These are phyloP conservation scores for Fusarium concolor DNA, from an alignment of 2,329 filamentous ascomycete genomes.

Conservation along the genomic window DNA sequence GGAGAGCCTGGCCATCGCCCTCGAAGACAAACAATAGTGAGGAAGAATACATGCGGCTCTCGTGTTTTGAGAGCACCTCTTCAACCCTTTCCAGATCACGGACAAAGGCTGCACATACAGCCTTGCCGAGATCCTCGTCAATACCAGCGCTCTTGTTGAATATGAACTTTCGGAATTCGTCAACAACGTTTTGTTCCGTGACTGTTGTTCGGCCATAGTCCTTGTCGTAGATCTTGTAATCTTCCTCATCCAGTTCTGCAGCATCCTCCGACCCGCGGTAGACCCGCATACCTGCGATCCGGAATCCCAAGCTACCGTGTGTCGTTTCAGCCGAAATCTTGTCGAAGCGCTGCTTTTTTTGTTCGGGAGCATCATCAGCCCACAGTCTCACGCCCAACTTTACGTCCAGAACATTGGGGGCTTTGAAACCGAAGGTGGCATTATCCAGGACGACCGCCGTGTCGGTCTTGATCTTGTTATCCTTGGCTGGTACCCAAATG, in stretches of 20 bases:
- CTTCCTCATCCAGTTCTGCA: conserved; percentile 63
- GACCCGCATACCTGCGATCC: conserved; percentile 74
- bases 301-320: conserved; percentile 69
- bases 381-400: conserved; percentile 90
- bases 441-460: conserved; percentile 88
- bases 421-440: conserved; percentile 80
- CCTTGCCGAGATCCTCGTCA: conserved; percentile 66
- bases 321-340: conserved; percentile 70
- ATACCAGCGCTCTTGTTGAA: conserved; percentile 70
- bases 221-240: conserved; percentile 71
- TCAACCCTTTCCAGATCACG: conserved; percentile 65
- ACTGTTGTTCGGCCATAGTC: conserved; percentile 68
- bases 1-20: conserved; percentile 68
- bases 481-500: conserved; percentile 62
- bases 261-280: conserved; percentile 67
- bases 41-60: conserved; percentile 73
- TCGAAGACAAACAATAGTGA: conserved; percentile 74
- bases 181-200: conserved; percentile 64
- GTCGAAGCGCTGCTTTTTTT: conserved; percentile 71
- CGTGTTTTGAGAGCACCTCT: conserved; percentile 64
- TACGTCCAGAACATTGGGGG: conserved; percentile 91
- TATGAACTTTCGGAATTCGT: conserved; percentile 67
- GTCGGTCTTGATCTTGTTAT: conserved; percentile 77
- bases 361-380: conserved; percentile 75
- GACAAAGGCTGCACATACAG: conserved; percentile 66